Base-by-base conservation (phyloP, 2,329 filamentous ascomycete genomes). In the Cadophora malorum region DNA sequence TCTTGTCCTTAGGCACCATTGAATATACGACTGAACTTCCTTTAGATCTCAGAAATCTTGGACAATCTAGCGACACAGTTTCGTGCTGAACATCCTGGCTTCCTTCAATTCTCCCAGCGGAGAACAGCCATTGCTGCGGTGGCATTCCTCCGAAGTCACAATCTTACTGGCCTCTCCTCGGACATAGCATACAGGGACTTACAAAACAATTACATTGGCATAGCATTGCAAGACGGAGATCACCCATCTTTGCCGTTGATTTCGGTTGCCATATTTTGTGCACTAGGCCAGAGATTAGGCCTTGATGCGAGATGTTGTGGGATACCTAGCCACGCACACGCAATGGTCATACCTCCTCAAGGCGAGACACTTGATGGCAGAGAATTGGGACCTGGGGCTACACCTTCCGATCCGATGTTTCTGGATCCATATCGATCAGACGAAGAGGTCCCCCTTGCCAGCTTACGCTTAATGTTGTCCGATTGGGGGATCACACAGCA, bases 181-280 rank as follows among this genome's bases (percentile, higher is more conserved):
- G 86, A 88, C 8, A 78, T 82, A 52, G 87, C 90, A 65, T 97
- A 96, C 77, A 89, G 93, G 73, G 90, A 91, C 67, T 80, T 98
- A 67, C 88, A 92, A 70, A 97, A 98, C 79, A 96, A 92, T 74
- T 92, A 97, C 74, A 89, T 99, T 66, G 93, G 93, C 10, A 84
- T 96, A 69, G 93, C 92, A 4, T 82, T 98, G 53, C 89, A 88
- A 45, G 89, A 91, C 61, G 81, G 86, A 7, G 84, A 86, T 0
- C 93, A 97, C 75, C 89, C 92, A 33, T 95, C 94, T 1, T 84
- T 97, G 9, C 96, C 95, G 1, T 84, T 97, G 62, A 91, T 97
- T 69, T 96, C 93, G 1, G 91, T 91, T 65, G 91, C 90, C 68
- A 97, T 98, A 70, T 99, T 91, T 79, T 96, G 91, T 76, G 90